phyloP scores from a whole-genome alignment of 345 rosid genomes.

The Mallotus nudiflorus region DNA sequence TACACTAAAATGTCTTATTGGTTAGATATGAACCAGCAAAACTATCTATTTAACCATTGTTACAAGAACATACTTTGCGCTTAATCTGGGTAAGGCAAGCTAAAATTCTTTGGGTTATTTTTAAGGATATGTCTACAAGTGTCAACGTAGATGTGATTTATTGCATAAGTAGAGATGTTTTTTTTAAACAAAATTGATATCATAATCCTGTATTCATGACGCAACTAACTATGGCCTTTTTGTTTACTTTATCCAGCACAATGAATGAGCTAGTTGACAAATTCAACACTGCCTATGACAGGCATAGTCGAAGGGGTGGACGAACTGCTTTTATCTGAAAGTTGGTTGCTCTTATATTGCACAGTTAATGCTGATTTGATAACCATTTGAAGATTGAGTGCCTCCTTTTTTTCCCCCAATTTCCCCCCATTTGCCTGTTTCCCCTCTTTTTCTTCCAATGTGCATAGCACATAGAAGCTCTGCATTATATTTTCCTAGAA shows the following conservation, averaged over 20 bases:
- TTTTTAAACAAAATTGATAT: too few species aligned
- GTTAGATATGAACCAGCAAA: neutral
- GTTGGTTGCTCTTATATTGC: slow-evolving; percentile 5
- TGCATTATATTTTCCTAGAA: slow-evolving; percentile 18
- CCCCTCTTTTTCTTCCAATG: neutral
- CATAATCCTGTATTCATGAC: neutral
- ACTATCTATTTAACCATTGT: too few species aligned
- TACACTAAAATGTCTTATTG: neutral
- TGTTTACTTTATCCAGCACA: slow-evolving; percentile 49
- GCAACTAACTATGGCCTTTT: neutral
- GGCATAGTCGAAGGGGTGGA: slow-evolving; percentile 90
- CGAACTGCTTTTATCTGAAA: slow-evolving; percentile 75
- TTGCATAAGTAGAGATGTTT: too few species aligned
- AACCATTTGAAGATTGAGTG: neutral
- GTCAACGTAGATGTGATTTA: neutral
- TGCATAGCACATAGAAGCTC: slow-evolving; percentile 35
- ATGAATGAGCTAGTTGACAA: slow-evolving; percentile 94
- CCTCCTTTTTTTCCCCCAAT: slow-evolving; percentile 9
- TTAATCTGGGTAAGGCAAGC: too few species aligned
- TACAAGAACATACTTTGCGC: too few species aligned
- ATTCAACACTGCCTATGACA: slow-evolving; percentile 93
- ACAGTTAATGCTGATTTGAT: slow-evolving; percentile 4
- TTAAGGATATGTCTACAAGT: neutral
- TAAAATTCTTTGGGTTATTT: too few species aligned
- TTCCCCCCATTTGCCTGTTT: too few species aligned